Percentiles rank a stretch among this genome's conserved stretches.
Evolutionary conservation across 2,329 filamentous ascomycete genomes (phyloP).

Genomic region (Didymosphaeria variabile): DNA sequence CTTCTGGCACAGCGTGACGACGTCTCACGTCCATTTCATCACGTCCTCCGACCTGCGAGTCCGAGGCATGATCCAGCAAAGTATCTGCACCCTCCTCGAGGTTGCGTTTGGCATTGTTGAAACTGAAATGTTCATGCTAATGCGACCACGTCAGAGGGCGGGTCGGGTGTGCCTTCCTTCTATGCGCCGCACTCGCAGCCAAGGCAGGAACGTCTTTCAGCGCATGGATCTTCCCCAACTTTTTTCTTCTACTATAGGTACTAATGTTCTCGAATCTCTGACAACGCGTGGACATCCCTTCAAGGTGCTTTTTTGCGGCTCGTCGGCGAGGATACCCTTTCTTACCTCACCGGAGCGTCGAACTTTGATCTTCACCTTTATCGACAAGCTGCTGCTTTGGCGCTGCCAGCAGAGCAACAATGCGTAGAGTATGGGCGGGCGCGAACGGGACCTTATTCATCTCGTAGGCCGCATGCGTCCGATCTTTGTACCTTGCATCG

Average conservation of each 20-base stretch:
- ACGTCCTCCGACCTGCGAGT: background rate
- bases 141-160: conserved; percentile 2
- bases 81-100: background rate
- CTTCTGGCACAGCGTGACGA: conserved; percentile 18
- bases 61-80: background rate
- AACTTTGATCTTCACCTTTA: background rate
- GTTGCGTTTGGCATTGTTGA: background rate
- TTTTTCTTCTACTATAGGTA: background rate
- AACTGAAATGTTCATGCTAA: background rate
- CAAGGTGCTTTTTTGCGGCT: no score
- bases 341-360: background rate
- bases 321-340: conserved; percentile 1
- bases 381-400: conserved; percentile 11
- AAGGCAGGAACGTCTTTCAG: conserved; percentile 3
- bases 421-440: background rate
- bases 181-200: background rate
- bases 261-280: background rate
- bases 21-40: background rate
- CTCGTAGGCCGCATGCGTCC: background rate
- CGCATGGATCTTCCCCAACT: background rate
- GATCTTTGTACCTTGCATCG: background rate
- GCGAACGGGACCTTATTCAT: background rate
- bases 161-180: background rate
- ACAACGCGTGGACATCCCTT: background rate
- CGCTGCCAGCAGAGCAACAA: conserved; percentile 4